Conservation (phyloP, 1,284 basidiomycete genomes). For the Irpex sp. region DNA sequence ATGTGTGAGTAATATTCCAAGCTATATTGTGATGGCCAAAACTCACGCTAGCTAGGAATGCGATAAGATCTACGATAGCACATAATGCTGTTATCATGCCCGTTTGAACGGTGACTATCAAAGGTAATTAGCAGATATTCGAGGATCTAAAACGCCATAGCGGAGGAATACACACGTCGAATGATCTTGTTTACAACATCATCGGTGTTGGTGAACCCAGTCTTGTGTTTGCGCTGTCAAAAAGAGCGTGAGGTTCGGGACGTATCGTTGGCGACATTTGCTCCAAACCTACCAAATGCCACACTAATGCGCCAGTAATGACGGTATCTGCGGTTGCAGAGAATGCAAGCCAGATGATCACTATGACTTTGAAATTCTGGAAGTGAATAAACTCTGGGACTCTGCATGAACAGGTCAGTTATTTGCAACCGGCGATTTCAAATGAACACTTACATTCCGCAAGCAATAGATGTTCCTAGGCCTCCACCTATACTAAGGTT, state of each 20-base stretch:
- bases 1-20: background rate
- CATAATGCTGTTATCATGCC: constrained; percentile 32
- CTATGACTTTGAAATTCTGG: constrained; percentile 32
- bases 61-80: constrained; percentile 28
- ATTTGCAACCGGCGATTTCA: background rate
- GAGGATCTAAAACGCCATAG: no score
- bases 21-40: background rate
- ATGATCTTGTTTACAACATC: constrained; percentile 39
- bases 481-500: constrained; percentile 24
- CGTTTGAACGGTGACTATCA: constrained; percentile 32
- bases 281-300: constrained; percentile 25
- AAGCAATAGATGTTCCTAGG: constrained; percentile 32
- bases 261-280: background rate
- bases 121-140: background rate
- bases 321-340: constrained; percentile 29
- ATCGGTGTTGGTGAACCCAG: constrained; percentile 31
- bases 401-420: background rate
- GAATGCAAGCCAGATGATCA: constrained; percentile 34
- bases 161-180: constrained; percentile 28
- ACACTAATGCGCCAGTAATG: constrained; percentile 29
- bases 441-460: constrained; percentile 21
- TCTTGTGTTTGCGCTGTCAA: constrained; percentile 36
- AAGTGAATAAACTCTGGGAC: constrained; percentile 31
- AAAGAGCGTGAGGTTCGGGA: background rate
- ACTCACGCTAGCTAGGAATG: constrained; percentile 29